Conservation (phyloP, 78 protist species). For the Dictyostelium intermedium region DNA sequence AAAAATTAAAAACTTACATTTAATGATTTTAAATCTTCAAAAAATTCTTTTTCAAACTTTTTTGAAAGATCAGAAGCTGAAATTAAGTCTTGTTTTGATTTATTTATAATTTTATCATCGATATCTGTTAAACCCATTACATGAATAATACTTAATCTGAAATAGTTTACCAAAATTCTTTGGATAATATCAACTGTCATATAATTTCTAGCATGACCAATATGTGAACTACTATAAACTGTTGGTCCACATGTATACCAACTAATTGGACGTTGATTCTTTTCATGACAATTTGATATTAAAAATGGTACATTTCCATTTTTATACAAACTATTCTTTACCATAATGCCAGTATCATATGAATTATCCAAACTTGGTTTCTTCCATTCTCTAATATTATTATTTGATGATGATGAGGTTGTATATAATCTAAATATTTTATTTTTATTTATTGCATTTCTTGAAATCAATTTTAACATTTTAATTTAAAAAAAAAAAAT, state of each 20-base stretch:
- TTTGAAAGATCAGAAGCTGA: conserved; percentile 36
- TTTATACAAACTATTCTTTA: conserved; percentile 33
- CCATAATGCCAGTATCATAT: conserved; percentile 39
- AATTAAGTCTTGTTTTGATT: conserved; percentile 1
- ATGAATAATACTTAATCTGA: conserved; percentile 77
- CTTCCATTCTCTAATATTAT: conserved; percentile 21
- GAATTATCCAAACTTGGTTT: conserved; percentile 2
- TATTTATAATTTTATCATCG: conserved; percentile 89
- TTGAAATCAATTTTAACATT: neutral
- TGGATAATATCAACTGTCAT: conserved; percentile 96
- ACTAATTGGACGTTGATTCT: neutral
- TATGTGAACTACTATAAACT: conserved; percentile 85
- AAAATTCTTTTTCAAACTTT: conserved; percentile 60
- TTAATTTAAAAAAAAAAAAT: neutral
- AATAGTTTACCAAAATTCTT: conserved; percentile 94
- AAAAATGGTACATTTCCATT: conserved; percentile 51
- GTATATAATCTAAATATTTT: neutral
- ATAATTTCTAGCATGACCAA: conserved; percentile 94
- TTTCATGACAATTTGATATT: neutral
- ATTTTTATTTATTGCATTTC: neutral
- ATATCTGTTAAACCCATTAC: conserved; percentile 90
- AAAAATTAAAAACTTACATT: conserved; percentile 9
- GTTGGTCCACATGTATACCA: conserved; percentile 93
- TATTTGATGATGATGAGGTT: neutral
- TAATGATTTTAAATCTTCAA: conserved; percentile 59